Conservation (phyloP, 148 eudicot species). For the Arctostaphylos glauca region DNA sequence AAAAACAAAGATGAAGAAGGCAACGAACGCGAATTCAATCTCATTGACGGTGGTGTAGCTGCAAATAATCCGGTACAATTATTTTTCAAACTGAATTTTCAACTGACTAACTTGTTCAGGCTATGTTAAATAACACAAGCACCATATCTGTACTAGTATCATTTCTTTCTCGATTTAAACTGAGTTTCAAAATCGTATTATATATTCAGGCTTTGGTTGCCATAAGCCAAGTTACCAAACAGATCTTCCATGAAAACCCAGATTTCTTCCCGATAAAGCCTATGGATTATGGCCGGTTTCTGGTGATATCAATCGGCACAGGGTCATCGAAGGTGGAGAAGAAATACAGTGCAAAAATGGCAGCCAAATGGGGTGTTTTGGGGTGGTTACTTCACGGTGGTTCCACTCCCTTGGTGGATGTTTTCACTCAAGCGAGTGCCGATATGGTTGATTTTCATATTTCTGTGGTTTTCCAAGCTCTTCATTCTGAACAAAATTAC, state of each 20-base stretch:
- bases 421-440: conserved; percentile 17
- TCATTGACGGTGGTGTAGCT: conserved; percentile 26
- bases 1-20: conserved; percentile 11
- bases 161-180: no score
- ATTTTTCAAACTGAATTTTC: no score
- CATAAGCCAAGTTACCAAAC: conserved; percentile 13
- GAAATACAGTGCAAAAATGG: conserved; percentile 5
- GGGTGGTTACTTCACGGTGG: not conserved
- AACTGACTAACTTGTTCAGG: no score
- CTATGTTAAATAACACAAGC: no score
- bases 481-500: conserved; percentile 16
- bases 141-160: no score
- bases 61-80: conserved; percentile 14
- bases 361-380: conserved; percentile 22
- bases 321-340: conserved; percentile 13
- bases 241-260: not conserved
- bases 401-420: conserved; percentile 18
- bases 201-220: conserved; percentile 20
- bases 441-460: conserved; percentile 27
- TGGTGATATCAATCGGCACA: conserved; percentile 22
- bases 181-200: no score
- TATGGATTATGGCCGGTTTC: conserved; percentile 12
- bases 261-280: conserved; percentile 20
- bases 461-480: conserved; percentile 18
- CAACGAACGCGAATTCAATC: conserved; percentile 9